A percentile compares a stretch with the other conserved stretches of the same genome.
phyloP scores from a whole-genome alignment of 2,329 filamentous ascomycete genomes.

The Hymenotorrendiella dingleyae region DNA sequence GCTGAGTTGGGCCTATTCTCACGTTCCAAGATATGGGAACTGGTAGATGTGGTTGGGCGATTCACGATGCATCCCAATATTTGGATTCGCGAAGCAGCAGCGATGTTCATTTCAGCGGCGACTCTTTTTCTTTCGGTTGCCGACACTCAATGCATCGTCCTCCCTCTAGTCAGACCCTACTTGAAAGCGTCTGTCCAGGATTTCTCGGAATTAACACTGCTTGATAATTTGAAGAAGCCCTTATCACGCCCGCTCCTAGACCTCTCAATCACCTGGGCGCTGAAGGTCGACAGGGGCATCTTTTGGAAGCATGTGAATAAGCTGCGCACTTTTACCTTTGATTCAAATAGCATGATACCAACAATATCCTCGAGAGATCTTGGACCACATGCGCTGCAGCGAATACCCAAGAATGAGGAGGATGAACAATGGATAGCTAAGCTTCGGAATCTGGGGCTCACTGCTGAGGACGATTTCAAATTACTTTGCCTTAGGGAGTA shows the following conservation, averaged over 20 bases:
- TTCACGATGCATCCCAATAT: slow-evolving; percentile 92
- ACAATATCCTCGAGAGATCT: slow-evolving; percentile 51
- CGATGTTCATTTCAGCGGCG: slow-evolving; percentile 74
- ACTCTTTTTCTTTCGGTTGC: slow-evolving; percentile 71
- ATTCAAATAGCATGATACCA: slow-evolving; percentile 47
- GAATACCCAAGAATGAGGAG: slow-evolving; percentile 74
- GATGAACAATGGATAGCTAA: slow-evolving; percentile 91
- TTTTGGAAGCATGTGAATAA: slow-evolving; percentile 82
- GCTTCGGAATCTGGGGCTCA: slow-evolving; percentile 77
- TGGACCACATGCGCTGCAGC: slow-evolving; percentile 52
- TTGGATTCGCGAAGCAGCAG: slow-evolving; percentile 89
- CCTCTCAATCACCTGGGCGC: slow-evolving; percentile 78
- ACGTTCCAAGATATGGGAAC: slow-evolving; percentile 76
- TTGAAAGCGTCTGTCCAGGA: slow-evolving; percentile 66
- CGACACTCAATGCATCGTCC: slow-evolving; percentile 76
- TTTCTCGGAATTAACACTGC: slow-evolving; percentile 65
- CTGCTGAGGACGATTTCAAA: slow-evolving; percentile 81
- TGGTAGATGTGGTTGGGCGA: slow-evolving; percentile 74
- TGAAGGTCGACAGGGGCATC: slow-evolving; percentile 69
- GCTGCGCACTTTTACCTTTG: slow-evolving; percentile 63
- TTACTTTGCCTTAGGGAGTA: slow-evolving; percentile 81
- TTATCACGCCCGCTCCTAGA: slow-evolving; percentile 77
- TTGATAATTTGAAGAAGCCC: slow-evolving; percentile 79
- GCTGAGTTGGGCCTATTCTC: slow-evolving; percentile 84
- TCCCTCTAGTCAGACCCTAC: slow-evolving; percentile 76